Evolutionary conservation across 2,329 filamentous ascomycete genomes (phyloP).

Genomic region (Nemania diffusa): DNA sequence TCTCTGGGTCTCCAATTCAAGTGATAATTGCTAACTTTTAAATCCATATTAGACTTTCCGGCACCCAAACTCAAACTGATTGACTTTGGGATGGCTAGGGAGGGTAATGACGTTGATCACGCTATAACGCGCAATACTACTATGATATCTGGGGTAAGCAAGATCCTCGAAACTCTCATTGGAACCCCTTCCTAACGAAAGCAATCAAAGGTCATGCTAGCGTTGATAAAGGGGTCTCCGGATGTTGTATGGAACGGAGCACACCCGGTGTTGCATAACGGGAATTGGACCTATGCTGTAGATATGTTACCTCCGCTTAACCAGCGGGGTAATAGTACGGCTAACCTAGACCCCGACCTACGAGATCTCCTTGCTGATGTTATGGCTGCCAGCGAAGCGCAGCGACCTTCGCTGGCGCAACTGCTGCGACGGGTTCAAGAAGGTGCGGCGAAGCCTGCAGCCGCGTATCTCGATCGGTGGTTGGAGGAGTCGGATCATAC

Average conservation of each 20-base stretch:
- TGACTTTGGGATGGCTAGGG: constrained; percentile 8
- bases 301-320: not conserved
- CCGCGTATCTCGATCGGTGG: not conserved
- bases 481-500: constrained; percentile 3
- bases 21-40: not conserved
- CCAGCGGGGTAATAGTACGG: not conserved
- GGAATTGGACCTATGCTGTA: not conserved
- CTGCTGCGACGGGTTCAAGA: not conserved
- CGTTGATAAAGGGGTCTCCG: not conserved
- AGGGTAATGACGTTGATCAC: rapidly evolving
- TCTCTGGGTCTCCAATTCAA: not conserved
- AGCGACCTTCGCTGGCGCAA: not conserved
- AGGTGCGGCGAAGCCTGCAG: constrained; percentile 12
- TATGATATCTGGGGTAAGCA: not conserved
- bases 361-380: constrained; percentile 4
- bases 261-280: not conserved
- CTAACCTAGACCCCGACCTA: constrained; percentile 12
- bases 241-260: not conserved
- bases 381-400: not conserved
- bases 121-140: not conserved
- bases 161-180: not conserved
- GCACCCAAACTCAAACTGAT: constrained; percentile 12
- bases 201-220: not conserved
- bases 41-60: not conserved
- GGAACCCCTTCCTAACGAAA: not conserved